These are phyloP conservation scores for Saturnispora gosingensis DNA, from an alignment of 805 yeast genomes.

Conservation along the genomic window DNA sequence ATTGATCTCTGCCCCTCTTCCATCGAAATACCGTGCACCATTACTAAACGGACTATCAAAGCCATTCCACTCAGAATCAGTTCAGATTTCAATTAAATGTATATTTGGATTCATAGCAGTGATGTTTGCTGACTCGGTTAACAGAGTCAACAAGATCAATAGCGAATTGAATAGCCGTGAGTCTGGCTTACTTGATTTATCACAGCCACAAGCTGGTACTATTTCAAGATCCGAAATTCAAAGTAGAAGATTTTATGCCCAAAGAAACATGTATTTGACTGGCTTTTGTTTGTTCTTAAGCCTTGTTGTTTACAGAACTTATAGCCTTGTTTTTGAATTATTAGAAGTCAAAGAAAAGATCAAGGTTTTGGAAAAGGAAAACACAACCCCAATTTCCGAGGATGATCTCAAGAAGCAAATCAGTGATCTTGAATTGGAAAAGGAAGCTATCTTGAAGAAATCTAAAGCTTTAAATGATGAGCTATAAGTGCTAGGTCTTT, in stretches of 20 bases:
- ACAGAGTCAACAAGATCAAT: slow-evolving; percentile 64
- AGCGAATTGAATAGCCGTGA: slow-evolving; percentile 40
- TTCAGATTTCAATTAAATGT: slow-evolving; percentile 73
- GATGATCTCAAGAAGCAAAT: slow-evolving; percentile 37
- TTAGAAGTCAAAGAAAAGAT: slow-evolving; percentile 51
- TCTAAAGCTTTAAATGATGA: slow-evolving; percentile 57
- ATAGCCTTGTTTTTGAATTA: slow-evolving; percentile 67
- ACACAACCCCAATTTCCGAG: slow-evolving; percentile 14
- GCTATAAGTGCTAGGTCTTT: slow-evolving; percentile 33
- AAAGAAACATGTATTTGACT: slow-evolving; percentile 90
- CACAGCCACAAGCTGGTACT: slow-evolving; percentile 19
- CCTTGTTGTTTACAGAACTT: slow-evolving; percentile 76
- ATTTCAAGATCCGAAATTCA: slow-evolving; percentile 72
- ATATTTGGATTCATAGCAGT: slow-evolving; percentile 74
- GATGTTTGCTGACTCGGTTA: slow-evolving; percentile 80
- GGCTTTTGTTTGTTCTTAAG: slow-evolving; percentile 92
- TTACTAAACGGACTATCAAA: slow-evolving; percentile 52
- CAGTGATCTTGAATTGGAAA: slow-evolving; percentile 52
- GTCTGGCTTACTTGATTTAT: slow-evolving; percentile 8
- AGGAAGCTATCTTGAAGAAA: slow-evolving; percentile 63
- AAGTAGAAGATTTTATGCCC: slow-evolving; percentile 90
- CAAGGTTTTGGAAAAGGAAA: slow-evolving; percentile 13
- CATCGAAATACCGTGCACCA: slow-evolving; percentile 61
- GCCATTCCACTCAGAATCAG: slow-evolving; percentile 62
- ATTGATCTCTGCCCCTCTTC: slow-evolving; percentile 76